Percentiles rank a stretch among this genome's conserved stretches.
These are phyloP conservation scores for Helicocarpus griseus DNA, from an alignment of 2,329 filamentous ascomycete species.

Conservation along the genomic window DNA sequence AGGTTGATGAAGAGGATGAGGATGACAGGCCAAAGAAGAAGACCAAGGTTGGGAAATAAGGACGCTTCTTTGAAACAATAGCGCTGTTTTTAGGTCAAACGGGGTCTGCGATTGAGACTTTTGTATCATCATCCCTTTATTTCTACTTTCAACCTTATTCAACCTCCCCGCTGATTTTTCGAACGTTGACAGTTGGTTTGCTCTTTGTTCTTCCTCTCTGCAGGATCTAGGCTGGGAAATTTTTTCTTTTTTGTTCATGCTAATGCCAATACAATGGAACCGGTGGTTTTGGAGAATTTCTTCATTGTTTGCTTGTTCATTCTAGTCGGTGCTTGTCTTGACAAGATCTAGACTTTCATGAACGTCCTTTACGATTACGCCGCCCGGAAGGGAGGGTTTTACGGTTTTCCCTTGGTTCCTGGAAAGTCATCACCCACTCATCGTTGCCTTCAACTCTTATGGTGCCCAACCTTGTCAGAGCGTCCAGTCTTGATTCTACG, in stretches of 20 bases:
- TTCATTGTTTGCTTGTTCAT: no score
- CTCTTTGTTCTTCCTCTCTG: background rate
- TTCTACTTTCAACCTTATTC: background rate
- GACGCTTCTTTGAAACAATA: background rate
- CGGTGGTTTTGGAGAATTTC: background rate
- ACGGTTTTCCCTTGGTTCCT: no score
- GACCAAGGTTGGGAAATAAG: conserved; percentile 39
- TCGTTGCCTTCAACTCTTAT: no score
- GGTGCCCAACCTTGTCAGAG: no score
- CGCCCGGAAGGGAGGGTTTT: no score
- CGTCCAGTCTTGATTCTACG: no score
- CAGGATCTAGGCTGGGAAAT: background rate
- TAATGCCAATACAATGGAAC: background rate
- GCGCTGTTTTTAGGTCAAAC: background rate
- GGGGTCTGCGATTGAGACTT: background rate
- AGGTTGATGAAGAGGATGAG: conserved; percentile 35
- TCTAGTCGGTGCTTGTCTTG: background rate
- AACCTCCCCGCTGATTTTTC: background rate
- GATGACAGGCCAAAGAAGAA: conserved; percentile 56
- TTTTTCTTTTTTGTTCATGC: background rate
- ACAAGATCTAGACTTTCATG: background rate
- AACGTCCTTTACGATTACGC: no score
- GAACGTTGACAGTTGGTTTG: background rate
- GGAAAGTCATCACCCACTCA: no score
- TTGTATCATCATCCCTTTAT: background rate